Conservation (phyloP, 2,329 filamentous ascomycete species). For the Sarocladiaceae sp. region DNA sequence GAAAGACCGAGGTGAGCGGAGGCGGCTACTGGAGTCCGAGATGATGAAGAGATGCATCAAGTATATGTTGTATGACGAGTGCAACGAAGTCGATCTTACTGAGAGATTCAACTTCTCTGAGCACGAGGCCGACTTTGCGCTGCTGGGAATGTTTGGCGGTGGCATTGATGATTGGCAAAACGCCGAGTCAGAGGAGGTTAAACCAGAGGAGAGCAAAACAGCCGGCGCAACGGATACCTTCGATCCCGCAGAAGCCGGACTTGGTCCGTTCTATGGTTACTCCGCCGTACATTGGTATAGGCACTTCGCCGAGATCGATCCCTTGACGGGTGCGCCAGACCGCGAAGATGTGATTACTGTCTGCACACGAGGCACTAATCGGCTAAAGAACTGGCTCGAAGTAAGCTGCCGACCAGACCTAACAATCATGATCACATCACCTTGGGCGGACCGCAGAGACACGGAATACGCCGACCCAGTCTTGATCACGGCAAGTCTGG, state of each 20-base stretch:
- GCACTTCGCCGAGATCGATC: background rate
- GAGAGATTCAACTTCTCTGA: no score
- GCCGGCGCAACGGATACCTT: no score
- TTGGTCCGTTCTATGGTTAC: background rate
- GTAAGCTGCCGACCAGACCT: background rate
- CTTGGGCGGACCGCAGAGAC: background rate
- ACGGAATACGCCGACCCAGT: background rate
- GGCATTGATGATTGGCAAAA: background rate
- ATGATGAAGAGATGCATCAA: background rate
- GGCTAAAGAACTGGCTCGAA: background rate
- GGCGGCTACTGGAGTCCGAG: background rate
- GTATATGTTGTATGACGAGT: background rate
- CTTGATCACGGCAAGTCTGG: background rate
- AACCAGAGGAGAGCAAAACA: background rate
- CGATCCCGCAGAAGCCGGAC: background rate
- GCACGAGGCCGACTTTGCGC: no score
- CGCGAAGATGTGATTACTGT: background rate
- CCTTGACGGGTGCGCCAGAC: background rate
- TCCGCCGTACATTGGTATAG: background rate
- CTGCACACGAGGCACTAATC: background rate
- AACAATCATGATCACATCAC: background rate
- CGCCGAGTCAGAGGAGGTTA: background rate
- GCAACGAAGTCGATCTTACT: constrained; percentile 3
- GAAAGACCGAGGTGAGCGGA: background rate
- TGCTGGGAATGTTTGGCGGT: no score